Conservation (phyloP, 2,329 filamentous ascomycete genomes). For the Didymella segeticola region DNA sequence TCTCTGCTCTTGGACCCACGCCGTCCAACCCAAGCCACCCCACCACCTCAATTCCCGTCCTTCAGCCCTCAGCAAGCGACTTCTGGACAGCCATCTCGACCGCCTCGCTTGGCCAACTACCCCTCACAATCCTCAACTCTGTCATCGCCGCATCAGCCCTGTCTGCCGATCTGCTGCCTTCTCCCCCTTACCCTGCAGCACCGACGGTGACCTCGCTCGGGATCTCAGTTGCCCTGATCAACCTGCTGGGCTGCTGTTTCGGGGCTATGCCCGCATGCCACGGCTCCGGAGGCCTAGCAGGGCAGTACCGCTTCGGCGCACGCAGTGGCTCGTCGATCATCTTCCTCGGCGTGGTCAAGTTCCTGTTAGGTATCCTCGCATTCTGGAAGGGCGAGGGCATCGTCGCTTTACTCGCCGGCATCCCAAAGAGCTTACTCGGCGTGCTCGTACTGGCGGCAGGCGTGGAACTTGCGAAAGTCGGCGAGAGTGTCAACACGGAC, state of each 20-base stretch:
- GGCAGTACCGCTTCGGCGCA: conserved; percentile 89
- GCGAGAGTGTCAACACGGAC: conserved; percentile 80
- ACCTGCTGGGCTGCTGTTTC: conserved; percentile 86
- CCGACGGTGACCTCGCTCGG: conserved; percentile 80
- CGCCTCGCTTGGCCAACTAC: conserved; percentile 83
- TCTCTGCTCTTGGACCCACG: conserved; percentile 61
- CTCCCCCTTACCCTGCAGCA: conserved; percentile 59
- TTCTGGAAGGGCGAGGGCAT: conserved; percentile 73
- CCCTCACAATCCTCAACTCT: conserved; percentile 90
- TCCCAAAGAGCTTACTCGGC: conserved; percentile 79
- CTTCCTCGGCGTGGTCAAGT: conserved; percentile 76
- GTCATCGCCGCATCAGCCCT: conserved; percentile 86
- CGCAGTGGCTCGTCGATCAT: conserved; percentile 85
- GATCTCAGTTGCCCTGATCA: conserved; percentile 82
- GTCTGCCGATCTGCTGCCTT: conserved; percentile 76
- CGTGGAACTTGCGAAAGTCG: conserved; percentile 84
- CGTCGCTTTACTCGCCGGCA: conserved; percentile 71
- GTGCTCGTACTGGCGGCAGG: conserved; percentile 91
- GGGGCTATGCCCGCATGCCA: conserved; percentile 96
- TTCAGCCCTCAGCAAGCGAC: conserved; percentile 54
- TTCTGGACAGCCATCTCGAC: conserved; percentile 65
- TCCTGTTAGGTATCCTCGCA: conserved; percentile 70
- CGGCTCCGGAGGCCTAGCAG: conserved; percentile 87
- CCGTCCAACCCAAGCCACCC: conserved; percentile 15
- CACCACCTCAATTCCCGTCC: conserved; percentile 62